Evolutionary conservation across 352 stramenopile genomes (phyloP).

Genomic region (Phytophthora boehmeriae): DNA sequence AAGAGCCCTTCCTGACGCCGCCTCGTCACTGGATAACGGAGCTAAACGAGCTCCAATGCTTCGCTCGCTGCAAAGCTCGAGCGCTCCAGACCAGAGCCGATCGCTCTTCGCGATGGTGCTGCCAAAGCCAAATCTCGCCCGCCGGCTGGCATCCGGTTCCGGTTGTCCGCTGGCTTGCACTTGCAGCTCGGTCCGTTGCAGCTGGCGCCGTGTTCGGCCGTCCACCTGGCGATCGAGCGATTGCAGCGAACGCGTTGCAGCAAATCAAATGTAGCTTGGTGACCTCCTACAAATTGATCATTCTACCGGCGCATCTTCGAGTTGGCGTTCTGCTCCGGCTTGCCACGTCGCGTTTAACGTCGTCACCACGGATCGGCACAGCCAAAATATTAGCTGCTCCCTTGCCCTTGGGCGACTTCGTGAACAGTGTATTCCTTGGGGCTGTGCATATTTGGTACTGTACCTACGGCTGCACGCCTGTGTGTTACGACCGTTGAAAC

Average conservation of each 20-base stretch:
- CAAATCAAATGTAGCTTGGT: constrained; percentile 5
- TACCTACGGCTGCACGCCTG: no score
- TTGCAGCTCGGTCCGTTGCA: neutral
- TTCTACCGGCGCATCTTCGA: neutral
- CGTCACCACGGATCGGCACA: neutral
- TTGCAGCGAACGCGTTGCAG: neutral
- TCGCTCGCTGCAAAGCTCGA: neutral
- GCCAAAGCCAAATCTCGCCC: neutral
- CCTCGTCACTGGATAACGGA: no score
- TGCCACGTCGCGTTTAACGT: constrained; percentile 8
- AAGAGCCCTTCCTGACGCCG: no score
- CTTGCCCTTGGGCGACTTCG: no score
- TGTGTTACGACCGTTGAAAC: constrained; percentile 21
- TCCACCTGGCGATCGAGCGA: neutral
- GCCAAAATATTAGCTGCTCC: no score
- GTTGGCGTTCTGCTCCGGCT: constrained; percentile 1
- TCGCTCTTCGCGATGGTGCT: constrained; percentile 2
- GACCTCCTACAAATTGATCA: neutral
- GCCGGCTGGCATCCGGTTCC: neutral
- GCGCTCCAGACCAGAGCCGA: neutral
- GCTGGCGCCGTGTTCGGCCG: neutral
- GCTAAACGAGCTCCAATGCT: no score
- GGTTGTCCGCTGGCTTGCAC: neutral
- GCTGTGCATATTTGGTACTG: no score
- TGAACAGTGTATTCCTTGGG: no score